Evolutionary conservation across 441 rosid genomes (phyloP).

Genomic region (Pelargonium cotyledonis): DNA sequence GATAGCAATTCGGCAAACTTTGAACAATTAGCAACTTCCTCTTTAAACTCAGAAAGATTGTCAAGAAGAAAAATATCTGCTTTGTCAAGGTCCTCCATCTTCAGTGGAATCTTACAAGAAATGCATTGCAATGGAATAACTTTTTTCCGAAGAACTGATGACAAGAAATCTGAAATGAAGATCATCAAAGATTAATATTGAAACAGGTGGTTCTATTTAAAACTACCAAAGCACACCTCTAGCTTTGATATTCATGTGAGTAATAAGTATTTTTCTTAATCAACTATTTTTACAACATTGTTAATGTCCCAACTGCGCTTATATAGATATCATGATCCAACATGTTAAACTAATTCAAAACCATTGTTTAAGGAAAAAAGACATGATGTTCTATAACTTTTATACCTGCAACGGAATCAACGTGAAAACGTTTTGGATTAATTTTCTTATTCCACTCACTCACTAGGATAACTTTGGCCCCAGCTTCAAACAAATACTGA

Average conservation of each 20-base stretch:
- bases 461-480: conserved; percentile 49
- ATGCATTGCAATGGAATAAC: conserved; percentile 33
- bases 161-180: conserved; percentile 43
- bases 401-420: conserved; percentile 45
- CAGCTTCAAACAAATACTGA: conserved; percentile 39
- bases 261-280: neutral
- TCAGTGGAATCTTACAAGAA: conserved; percentile 26
- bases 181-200: conserved; percentile 11
- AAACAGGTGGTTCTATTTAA: conserved; percentile 7
- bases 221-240: neutral
- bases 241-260: conserved; percentile 11
- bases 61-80: conserved; percentile 43
- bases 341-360: conserved; percentile 3
- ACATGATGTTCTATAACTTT: conserved; percentile 10
- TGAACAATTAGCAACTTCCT: conserved; percentile 53
- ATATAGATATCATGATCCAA: neutral
- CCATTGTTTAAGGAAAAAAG: neutral
- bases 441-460: conserved; percentile 44
- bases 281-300: neutral
- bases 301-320: neutral
- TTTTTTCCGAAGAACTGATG: conserved; percentile 36
- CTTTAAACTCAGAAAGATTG: conserved; percentile 51
- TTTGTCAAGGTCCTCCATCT: conserved; percentile 29
- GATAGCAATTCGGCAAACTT: conserved; percentile 44
- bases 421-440: conserved; percentile 29